Evolutionary conservation across 1,139 yeast genomes (phyloP), one percentile per base, ranked within the genome.

Genomic region (Zhuliangozyma blackwelliae): DNA sequence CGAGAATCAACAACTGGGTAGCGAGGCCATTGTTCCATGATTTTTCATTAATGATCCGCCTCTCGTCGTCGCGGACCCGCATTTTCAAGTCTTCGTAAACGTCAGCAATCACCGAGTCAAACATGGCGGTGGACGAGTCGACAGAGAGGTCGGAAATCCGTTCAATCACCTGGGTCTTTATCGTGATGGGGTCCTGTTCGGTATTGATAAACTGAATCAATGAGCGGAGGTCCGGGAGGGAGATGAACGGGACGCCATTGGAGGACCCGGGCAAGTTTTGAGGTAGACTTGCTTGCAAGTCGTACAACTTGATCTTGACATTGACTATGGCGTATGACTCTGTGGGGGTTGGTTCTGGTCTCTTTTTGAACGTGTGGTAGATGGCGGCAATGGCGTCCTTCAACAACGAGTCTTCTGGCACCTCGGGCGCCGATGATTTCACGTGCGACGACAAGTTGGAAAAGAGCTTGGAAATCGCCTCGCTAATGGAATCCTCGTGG

Each of bases 1-100:
- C 84, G 35, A 78, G 64, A 31, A 79, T 60, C 32, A 78, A 55
- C 35, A 79, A 54, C 49, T 78, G 85, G 35, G 82, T 75, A 7
- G 82, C 80, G 31, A 78, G 55, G 3, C 81, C 71, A 43, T 77
- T 79, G 0, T 82, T 77, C 84, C 84, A 78, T 25, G 76, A 63
- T 61, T 75, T 75, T 46, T 65, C 65, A 39, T 59, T 51, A 37
- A 69, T 61, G 31, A 70, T 65, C 41, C 71, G 53, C 46, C 63
- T 66, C 60, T 63, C 79, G 59, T 65, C 78, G 41, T 70, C 63
- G 49, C 74, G 73, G 9, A 75, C 79, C 60, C 75, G 65, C 47
- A 70, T 72, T 44, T 72, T 56, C 38, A 78, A 57, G 44, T 78
- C 84, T 35, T 76, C 79, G 49, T 78, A 78, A 25, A 78, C 59